Conservation (phyloP, 371 early-diverging fungal genomes). For the Massospora cicadina region DNA sequence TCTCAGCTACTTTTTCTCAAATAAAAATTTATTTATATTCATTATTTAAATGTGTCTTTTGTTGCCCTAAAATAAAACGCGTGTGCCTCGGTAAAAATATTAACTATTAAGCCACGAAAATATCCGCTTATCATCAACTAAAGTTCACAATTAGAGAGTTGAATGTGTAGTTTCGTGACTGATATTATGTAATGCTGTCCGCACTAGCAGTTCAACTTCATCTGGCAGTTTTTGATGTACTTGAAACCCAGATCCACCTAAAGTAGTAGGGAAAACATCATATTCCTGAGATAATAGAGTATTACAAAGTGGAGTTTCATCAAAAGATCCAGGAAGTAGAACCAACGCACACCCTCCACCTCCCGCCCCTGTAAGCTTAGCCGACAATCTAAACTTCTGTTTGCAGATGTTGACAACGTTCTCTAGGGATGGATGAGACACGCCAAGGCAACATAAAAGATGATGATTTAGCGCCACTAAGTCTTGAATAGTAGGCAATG, state of each 20-base stretch:
- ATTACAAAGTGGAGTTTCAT: background rate
- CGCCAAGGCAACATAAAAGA: slow-evolving; percentile 52
- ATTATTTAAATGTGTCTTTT: no score
- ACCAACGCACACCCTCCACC: slow-evolving; percentile 92
- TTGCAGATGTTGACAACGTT: slow-evolving; percentile 46
- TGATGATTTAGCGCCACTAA: slow-evolving; percentile 70
- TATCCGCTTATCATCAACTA: no score
- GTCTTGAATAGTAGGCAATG: slow-evolving; percentile 20
- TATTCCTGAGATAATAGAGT: background rate
- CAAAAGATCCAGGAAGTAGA: slow-evolving; percentile 24
- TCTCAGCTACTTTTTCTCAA: no score
- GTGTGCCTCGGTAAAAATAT: no score
- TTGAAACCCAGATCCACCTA: background rate
- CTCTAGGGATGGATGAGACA: slow-evolving; percentile 69
- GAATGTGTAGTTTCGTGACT: background rate
- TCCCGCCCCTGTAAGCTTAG: slow-evolving; percentile 94
- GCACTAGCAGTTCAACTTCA: background rate
- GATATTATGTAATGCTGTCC: background rate
- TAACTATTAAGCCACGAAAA: no score
- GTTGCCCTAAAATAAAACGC: no score
- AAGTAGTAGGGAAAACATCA: background rate
- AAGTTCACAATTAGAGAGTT: background rate
- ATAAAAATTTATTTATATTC: no score
- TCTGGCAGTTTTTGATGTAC: background rate
- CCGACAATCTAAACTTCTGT: slow-evolving; percentile 28